These are phyloP conservation scores for Taphrina deformans DNA, from an alignment of 1,139 yeast species.

Conservation along the genomic window DNA sequence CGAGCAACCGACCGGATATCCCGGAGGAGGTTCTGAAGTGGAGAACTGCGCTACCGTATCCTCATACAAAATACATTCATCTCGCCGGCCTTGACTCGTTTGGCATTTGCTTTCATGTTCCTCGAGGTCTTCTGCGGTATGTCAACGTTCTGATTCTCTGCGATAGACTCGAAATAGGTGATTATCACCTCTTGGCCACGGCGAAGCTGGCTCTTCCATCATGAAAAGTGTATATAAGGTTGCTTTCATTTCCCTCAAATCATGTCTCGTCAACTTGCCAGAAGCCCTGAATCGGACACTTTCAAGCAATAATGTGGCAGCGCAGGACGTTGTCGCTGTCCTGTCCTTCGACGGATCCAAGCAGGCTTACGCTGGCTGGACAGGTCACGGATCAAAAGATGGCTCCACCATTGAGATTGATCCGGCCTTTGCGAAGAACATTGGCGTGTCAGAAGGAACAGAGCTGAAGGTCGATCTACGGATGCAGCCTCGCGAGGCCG, in stretches of 20 bases:
- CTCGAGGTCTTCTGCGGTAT: too few relatives aligned
- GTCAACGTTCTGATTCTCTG: too few relatives aligned
- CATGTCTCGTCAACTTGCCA: slow-evolving; percentile 64
- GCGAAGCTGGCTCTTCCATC: neutral
- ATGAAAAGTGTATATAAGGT: slow-evolving; percentile 39
- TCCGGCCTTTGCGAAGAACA: slow-evolving; percentile 53
- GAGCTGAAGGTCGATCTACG: slow-evolving; percentile 49
- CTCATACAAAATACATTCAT: neutral
- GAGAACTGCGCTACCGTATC: neutral
- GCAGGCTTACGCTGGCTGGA: slow-evolving; percentile 70
- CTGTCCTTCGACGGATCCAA: slow-evolving; percentile 46
- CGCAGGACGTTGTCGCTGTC: slow-evolving; percentile 64
- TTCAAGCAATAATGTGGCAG: slow-evolving; percentile 56
- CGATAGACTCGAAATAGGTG: too few relatives aligned
- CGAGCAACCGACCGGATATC: too few relatives aligned
- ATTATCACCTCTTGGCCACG: too few relatives aligned
- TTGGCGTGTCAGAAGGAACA: slow-evolving; percentile 52
- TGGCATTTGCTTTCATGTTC: neutral
- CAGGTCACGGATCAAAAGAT: slow-evolving; percentile 59
- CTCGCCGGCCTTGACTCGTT: neutral
- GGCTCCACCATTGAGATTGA: slow-evolving; percentile 53
- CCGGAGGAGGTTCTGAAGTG: neutral
- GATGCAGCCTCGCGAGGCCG: slow-evolving; percentile 54
- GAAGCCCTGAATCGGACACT: slow-evolving; percentile 53
- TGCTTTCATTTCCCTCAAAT: slow-evolving; percentile 48